A percentile compares a stretch with the other conserved stretches of the same genome.
Conservation (phyloP, 2,329 filamentous ascomycete species). For the Exophiala sideris region DNA sequence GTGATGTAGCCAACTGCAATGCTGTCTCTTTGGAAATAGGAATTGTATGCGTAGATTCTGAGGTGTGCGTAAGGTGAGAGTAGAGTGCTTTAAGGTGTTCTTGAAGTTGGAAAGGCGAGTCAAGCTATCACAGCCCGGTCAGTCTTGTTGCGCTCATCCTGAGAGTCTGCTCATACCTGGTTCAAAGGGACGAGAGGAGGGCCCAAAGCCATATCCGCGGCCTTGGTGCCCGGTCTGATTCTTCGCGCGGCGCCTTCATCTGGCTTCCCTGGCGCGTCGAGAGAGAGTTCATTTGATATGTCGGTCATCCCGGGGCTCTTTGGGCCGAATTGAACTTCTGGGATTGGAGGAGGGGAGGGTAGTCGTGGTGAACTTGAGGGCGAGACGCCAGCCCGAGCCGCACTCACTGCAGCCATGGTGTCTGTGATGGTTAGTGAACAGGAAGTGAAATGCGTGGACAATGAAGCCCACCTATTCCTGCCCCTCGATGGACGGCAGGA, state of each 20-base stretch:
- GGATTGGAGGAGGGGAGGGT: conserved; percentile 88
- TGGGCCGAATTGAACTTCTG: conserved; percentile 86
- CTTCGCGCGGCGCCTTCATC: conserved; percentile 75
- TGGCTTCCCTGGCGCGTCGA: conserved; percentile 56
- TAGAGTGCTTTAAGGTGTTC: conserved; percentile 94
- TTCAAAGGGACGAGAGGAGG: conserved; percentile 81
- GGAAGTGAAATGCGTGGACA: background rate
- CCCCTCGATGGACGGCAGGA: no score
- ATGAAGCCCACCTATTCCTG: no score
- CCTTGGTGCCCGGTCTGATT: conserved; percentile 87
- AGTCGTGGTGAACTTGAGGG: conserved; percentile 81
- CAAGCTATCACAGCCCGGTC: conserved; percentile 60
- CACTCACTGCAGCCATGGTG: conserved; percentile 27
- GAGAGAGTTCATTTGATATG: conserved; percentile 52
- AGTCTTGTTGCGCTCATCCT: background rate
- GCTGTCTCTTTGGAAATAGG: conserved; percentile 76
- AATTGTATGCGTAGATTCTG: conserved; percentile 52
- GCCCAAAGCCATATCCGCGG: conserved; percentile 88
- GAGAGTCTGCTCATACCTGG: conserved; percentile 58
- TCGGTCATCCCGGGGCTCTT: conserved; percentile 68
- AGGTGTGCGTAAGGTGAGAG: conserved; percentile 69
- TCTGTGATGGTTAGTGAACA: background rate
- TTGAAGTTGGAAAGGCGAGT: conserved; percentile 95
- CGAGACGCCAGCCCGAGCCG: conserved; percentile 39
- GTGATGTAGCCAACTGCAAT: conserved; percentile 71